phyloP scores from a whole-genome alignment of 192 early-diverging fungal genomes.

The Coemansia furcata region DNA sequence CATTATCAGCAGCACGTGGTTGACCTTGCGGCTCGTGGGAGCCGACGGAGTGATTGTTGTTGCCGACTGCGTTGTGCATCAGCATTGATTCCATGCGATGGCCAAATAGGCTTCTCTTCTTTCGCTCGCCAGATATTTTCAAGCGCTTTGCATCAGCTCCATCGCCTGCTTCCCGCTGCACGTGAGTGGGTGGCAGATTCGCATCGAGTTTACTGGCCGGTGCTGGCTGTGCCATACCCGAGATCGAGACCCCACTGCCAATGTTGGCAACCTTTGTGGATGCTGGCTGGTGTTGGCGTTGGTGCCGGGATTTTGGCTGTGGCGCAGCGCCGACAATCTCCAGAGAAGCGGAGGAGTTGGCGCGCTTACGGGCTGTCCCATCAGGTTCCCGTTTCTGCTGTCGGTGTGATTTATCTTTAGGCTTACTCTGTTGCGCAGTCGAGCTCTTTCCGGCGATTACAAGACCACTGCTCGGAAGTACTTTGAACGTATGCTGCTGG shows the following conservation, averaged over 20 bases:
- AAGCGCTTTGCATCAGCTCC: not conserved
- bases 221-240: not conserved
- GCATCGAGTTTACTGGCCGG: not conserved
- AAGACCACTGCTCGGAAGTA: not conserved
- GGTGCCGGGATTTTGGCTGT: not conserved
- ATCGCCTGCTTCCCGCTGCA: not conserved
- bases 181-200: not conserved
- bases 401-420: not conserved
- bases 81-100: constrained; percentile 23
- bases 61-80: not conserved
- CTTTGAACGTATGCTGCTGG: not conserved
- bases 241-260: not conserved
- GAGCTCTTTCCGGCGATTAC: not conserved
- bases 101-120: constrained; percentile 31
- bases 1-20: not conserved
- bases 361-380: not conserved
- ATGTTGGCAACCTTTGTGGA: not conserved
- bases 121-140: not conserved
- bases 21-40: not conserved
- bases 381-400: not conserved
- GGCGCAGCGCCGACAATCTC: not conserved
- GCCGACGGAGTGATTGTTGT: not conserved
- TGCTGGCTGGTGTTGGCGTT: not conserved
- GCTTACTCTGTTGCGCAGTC: not conserved
- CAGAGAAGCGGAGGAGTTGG: not conserved